Evolutionary conservation across 148 eudicot species (phyloP).

Genomic region (Chenopodium formosanum): DNA sequence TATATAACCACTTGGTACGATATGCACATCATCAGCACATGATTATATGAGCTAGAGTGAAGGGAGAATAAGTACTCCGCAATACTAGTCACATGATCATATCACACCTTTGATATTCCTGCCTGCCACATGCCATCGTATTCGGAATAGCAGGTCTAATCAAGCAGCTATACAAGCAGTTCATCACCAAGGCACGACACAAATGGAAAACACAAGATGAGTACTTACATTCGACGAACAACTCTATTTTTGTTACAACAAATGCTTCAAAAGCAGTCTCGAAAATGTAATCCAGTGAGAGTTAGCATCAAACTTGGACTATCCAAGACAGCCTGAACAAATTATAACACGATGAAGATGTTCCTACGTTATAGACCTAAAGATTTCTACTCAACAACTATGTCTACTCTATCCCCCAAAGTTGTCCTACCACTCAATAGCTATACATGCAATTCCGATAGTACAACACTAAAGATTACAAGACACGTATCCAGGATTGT

Average conservation of each 20-base stretch:
- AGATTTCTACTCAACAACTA: neutral
- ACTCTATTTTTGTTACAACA: neutral
- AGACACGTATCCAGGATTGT: neutral
- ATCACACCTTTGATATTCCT: constrained; percentile 12
- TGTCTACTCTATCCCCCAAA: constrained; percentile 18
- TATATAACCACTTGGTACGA: neutral
- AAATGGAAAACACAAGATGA: neutral
- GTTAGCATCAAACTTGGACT: neutral
- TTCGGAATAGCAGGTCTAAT: neutral
- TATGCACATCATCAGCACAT: neutral
- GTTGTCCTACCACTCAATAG: constrained; percentile 24
- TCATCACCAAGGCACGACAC: neutral
- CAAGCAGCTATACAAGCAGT: neutral
- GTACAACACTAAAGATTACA: constrained; percentile 22
- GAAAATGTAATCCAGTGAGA: neutral
- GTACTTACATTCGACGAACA: neutral
- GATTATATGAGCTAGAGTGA: neutral
- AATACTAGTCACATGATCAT: neutral
- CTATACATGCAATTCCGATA: constrained; percentile 31
- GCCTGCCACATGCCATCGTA: constrained; percentile 15
- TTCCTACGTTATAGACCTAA: constrained; percentile 15
- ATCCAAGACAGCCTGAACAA: constrained; percentile 7
- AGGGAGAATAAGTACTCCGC: neutral
- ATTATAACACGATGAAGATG: constrained; percentile 6
- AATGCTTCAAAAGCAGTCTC: neutral